Conservation (phyloP, 2,329 filamentous ascomycete genomes). For the Aspergillus ochraceoroseus region DNA sequence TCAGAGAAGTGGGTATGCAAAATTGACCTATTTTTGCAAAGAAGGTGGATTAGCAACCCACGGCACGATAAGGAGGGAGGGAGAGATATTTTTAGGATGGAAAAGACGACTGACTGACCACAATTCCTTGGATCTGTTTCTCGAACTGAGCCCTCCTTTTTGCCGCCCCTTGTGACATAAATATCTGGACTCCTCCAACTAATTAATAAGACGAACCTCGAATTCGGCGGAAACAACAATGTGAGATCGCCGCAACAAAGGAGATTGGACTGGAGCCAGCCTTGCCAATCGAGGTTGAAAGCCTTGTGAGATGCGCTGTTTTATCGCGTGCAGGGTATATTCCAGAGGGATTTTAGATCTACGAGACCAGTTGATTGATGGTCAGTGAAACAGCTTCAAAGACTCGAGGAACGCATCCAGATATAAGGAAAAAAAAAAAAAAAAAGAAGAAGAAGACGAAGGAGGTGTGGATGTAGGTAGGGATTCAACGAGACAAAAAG, state of each 20-base stretch:
- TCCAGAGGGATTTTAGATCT: constrained; percentile 16
- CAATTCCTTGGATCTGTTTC: neutral
- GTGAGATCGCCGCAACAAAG: constrained; percentile 2
- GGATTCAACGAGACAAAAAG: constrained; percentile 1
- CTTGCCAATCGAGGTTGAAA: constrained; percentile 21
- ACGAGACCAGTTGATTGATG: constrained; percentile 8
- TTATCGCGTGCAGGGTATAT: neutral
- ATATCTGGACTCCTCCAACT: constrained; percentile 4
- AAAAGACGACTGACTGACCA: constrained; percentile 6
- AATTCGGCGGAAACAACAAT: neutral
- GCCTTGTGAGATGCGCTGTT: neutral
- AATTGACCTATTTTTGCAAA: constrained; percentile 5
- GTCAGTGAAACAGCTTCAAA: constrained; percentile 17
- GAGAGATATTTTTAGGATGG: neutral
- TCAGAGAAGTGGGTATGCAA: constrained; percentile 2
- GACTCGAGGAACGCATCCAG: neutral
- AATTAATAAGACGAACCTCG: constrained; percentile 1
- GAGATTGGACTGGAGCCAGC: constrained; percentile 25
- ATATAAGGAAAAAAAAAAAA: neutral
- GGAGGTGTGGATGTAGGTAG: constrained; percentile 1
- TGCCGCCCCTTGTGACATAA: constrained; percentile 3
- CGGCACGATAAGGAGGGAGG: neutral
- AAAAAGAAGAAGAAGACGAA: neutral
- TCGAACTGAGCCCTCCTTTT: constrained; percentile 1
- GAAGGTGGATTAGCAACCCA: constrained; percentile 6